Conservation (phyloP, 257 asterid species). For the Solanum chaucha region DNA sequence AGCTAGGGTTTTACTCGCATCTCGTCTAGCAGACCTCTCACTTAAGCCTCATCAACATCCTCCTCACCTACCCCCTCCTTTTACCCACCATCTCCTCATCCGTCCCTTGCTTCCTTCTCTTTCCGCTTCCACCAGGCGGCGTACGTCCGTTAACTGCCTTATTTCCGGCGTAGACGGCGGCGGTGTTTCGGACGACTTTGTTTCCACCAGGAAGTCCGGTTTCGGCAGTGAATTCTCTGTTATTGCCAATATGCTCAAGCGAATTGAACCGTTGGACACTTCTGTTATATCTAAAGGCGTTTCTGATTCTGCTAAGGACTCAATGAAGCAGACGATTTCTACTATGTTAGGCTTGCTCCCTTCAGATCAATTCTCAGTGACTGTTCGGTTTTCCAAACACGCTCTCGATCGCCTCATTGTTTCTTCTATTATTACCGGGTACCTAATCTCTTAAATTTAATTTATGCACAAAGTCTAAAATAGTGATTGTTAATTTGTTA, state of each 20-base stretch:
- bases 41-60: slow-evolving; percentile 23
- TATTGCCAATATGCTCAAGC: slow-evolving; percentile 78
- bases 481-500: neutral
- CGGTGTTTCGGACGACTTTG: slow-evolving; percentile 92
- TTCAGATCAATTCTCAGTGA: slow-evolving; percentile 78
- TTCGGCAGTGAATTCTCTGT: slow-evolving; percentile 82
- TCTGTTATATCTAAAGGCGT: slow-evolving; percentile 77
- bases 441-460: neutral
- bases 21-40: slow-evolving; percentile 49
- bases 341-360: slow-evolving; percentile 98
- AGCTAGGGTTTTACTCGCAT: slow-evolving; percentile 38
- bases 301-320: slow-evolving; percentile 84
- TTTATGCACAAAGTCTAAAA: neutral
- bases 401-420: slow-evolving; percentile 78
- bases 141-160: slow-evolving; percentile 31
- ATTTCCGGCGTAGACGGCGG: slow-evolving; percentile 94
- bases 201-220: slow-evolving; percentile 68
- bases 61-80: slow-evolving; percentile 15
- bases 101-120: slow-evolving; percentile 40
- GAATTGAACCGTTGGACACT: slow-evolving; percentile 83
- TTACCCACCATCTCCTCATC: slow-evolving; percentile 26
- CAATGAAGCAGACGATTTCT: slow-evolving; percentile 98
- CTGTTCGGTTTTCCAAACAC: slow-evolving; percentile 52
- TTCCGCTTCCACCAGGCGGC: neutral
- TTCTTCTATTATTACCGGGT: slow-evolving; percentile 92